phyloP scores from a whole-genome alignment of 192 early-diverging fungal genomes.

The Kickxella alabastrina region DNA sequence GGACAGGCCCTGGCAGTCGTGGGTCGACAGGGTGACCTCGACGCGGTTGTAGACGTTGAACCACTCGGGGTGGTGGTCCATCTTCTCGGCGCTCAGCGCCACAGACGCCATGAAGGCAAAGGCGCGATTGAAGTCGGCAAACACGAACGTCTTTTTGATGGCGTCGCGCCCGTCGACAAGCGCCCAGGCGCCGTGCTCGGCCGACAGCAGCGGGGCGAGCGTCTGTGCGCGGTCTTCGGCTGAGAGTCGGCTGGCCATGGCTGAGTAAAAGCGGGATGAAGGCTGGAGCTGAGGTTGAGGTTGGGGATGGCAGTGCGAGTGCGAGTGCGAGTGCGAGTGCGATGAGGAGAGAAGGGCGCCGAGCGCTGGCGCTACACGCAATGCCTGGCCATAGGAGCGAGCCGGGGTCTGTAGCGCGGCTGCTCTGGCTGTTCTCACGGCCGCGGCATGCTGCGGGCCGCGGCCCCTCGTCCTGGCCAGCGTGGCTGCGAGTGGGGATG shows the following conservation, averaged over 20 bases:
- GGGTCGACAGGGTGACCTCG: slow-evolving; percentile 84
- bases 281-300: no score
- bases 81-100: slow-evolving; percentile 84
- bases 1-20: slow-evolving; percentile 83
- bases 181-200: slow-evolving; percentile 54
- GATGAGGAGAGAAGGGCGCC: no score
- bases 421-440: no score
- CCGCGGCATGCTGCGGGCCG: no score
- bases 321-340: no score
- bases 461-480: no score
- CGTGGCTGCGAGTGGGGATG: no score
- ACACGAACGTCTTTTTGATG: slow-evolving; percentile 71
- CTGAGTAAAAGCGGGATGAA: no score
- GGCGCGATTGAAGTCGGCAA: slow-evolving; percentile 80
- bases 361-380: no score
- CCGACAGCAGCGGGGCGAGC: slow-evolving; percentile 25
- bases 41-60: slow-evolving; percentile 94
- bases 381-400: no score
- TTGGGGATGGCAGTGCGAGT: no score
- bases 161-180: slow-evolving; percentile 64
- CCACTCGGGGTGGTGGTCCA: slow-evolving; percentile 96
- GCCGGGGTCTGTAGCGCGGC: no score
- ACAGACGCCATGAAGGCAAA: slow-evolving; percentile 95
- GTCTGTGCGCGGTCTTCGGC: slow-evolving; percentile 17
- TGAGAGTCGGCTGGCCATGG: slow-evolving; percentile 28